Evolutionary conservation across 1,284 basidiomycete species (phyloP), one percentile per base, ranked within the genome.

Genomic region (Stereum hirsutum): DNA sequence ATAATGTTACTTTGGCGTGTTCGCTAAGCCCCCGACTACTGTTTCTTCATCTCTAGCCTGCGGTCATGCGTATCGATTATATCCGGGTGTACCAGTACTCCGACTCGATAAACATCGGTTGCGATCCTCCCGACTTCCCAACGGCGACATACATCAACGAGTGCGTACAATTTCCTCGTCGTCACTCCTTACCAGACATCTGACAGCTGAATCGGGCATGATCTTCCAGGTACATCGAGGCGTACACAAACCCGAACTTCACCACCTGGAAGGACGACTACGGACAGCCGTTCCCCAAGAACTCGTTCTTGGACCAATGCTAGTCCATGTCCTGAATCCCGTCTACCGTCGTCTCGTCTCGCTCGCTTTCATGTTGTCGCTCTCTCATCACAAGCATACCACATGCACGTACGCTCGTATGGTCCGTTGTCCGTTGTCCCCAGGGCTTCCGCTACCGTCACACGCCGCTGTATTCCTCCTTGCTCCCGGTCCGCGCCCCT

Each of bases 61-160:
- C 69, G 1, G 70, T 65, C 6, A 83, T 93, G 83, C 64, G 66
- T 21, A 65, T 95, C 43, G 90, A 96, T 56, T 95, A 81, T 62
- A 74, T 94, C 34, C 75, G 91, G 6, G 81, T 94, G 3, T 92
- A 91, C 57, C 88, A 89, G 54, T 72, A 76, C 11, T 70, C 74
- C 47, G 61, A 75, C 43, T 57, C 70, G 7, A 74, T 81, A 43
- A 89, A 87, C 57, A 69, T 90, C 28, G 89, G 90, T 2, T 95
- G 92, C 56, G 85, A 92, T 55, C 91, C 91, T 1, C 58, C 65
- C 19, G 74, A 77, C 41, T 84, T 80, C 61, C 92, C 91, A 0
- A 95, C 92, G 0, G 60, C 68, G 39, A 66, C 70, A 17, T 90
- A 90, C 56, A 90, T 90, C 54, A 65, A 82, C 25, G 59, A 75